Conservation (phyloP, 2,329 filamentous ascomycete genomes). For the Cytospora paraplurivora region DNA sequence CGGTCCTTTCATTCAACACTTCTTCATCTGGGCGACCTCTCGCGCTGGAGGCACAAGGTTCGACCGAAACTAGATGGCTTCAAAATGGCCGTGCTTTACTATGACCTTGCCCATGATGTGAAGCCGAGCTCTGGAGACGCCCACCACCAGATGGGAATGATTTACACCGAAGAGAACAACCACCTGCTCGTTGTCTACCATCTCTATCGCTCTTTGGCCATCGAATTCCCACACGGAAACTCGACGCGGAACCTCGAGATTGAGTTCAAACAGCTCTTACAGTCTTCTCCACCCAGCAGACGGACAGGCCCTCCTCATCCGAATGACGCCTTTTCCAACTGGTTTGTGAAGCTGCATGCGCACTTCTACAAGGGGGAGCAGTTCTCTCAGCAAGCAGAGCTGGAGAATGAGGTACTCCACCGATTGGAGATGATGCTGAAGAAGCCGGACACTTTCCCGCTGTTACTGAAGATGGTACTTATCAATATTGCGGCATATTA, state of each 20-base stretch:
- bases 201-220: conserved; percentile 79
- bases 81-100: conserved; percentile 80
- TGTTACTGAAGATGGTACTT: conserved; percentile 77
- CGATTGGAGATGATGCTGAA: conserved; percentile 75
- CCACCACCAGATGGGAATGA: conserved; percentile 88
- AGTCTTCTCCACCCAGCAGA: conserved; percentile 39
- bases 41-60: conserved; percentile 79
- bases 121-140: conserved; percentile 78
- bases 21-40: conserved; percentile 86
- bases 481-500: conserved; percentile 86
- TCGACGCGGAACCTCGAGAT: conserved; percentile 76
- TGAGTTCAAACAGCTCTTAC: conserved; percentile 66
- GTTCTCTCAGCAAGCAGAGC: conserved; percentile 74
- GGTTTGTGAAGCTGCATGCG: conserved; percentile 86
- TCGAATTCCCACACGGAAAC: conserved; percentile 72
- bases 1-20: conserved; percentile 80
- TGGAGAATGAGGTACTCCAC: conserved; percentile 83
- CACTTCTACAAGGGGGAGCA: conserved; percentile 77
- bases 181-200: conserved; percentile 87
- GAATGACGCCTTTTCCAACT: conserved; percentile 68
- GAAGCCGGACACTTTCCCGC: conserved; percentile 63
- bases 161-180: conserved; percentile 75
- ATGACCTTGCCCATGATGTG: conserved; percentile 77
- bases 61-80: conserved; percentile 74
- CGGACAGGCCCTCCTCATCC: conserved; percentile 50